Percentiles rank a stretch among this genome's conserved stretches.
These are phyloP conservation scores for Taiwanofungus camphoratus DNA, from an alignment of 1,284 basidiomycete species.

Conservation along the genomic window DNA sequence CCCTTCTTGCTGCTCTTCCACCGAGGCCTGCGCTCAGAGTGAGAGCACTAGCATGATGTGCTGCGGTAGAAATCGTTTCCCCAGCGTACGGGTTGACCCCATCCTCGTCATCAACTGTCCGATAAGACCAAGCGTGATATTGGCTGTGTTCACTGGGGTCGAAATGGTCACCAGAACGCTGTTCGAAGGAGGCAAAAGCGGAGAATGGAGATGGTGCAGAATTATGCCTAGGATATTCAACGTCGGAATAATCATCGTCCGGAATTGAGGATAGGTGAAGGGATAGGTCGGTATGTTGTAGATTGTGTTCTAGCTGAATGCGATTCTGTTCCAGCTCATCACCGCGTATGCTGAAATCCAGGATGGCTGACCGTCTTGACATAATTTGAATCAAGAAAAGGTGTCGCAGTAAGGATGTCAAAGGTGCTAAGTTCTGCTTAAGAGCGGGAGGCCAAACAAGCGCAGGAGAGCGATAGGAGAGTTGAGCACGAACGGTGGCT, in stretches of 20 bases:
- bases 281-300: conserved; percentile 65
- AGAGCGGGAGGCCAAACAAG: conserved; percentile 6
- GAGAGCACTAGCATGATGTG: conserved; percentile 81
- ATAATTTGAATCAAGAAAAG: conserved; percentile 12
- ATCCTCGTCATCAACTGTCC: conserved; percentile 49
- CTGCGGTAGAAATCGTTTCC: conserved; percentile 73
- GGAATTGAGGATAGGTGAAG: conserved; percentile 52
- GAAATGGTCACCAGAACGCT: conserved; percentile 49
- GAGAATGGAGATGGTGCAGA: conserved; percentile 47
- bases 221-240: conserved; percentile 68
- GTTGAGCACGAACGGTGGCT: conserved; percentile 6
- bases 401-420: conserved; percentile 17
- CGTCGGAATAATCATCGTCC: conserved; percentile 37
- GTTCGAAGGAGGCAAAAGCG: conserved; percentile 56
- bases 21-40: conserved; percentile 82
- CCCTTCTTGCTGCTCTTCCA: conserved; percentile 41
- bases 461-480: conserved; percentile 8
- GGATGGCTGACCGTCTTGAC: conserved; percentile 20
- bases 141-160: conserved; percentile 47
- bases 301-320: conserved; percentile 68
- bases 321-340: conserved; percentile 68
- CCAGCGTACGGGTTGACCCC: conserved; percentile 58
- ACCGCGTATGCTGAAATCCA: conserved; percentile 47
- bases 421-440: conserved; percentile 1
- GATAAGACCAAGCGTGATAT: conserved; percentile 60